A percentile compares a stretch with the other conserved stretches of the same genome.
Conservation (phyloP, 1,139 yeast genomes). For the Taphrina flavorubra region DNA sequence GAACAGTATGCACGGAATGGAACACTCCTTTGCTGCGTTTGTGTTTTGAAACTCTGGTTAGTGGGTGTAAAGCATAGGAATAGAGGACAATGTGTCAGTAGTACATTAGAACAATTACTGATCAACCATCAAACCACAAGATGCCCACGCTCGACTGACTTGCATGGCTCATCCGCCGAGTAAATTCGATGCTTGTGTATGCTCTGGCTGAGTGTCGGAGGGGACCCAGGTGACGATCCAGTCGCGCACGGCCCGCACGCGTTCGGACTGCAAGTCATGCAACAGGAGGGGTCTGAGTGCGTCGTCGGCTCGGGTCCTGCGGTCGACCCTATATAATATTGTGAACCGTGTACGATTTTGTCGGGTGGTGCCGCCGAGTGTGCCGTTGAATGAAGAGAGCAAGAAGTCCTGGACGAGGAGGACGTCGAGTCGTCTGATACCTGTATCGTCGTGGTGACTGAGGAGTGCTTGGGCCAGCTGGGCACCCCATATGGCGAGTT, state of each 20-base stretch:
- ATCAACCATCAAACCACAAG: too few species aligned
- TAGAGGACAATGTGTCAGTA: not conserved
- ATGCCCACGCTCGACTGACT: too few species aligned
- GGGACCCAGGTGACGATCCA: conserved; percentile 49
- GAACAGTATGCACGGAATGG: not conserved
- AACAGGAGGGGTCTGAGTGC: conserved; percentile 26
- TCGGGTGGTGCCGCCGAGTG: conserved; percentile 26
- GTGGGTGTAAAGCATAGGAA: not conserved
- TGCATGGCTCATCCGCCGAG: too few species aligned
- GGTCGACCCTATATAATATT: conserved; percentile 27
- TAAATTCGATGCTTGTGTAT: conserved; percentile 6
- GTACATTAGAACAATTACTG: not conserved
- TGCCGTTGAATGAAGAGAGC: conserved; percentile 16
- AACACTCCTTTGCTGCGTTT: conserved; percentile 4
- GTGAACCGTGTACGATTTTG: not conserved
- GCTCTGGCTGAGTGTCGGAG: conserved; percentile 20
- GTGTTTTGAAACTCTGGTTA: not conserved
- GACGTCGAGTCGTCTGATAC: conserved; percentile 30
- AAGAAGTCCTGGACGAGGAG: conserved; percentile 22
- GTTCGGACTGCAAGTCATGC: conserved; percentile 26
- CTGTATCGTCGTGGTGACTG: not conserved
- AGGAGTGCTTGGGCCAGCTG: conserved; percentile 6
- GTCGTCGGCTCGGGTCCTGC: conserved; percentile 9
- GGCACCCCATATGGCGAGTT: conserved; percentile 37
- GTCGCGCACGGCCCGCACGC: conserved; percentile 35